Base-by-base conservation (phyloP, 2,329 filamentous ascomycete species). In the Hypoxylon sp. region DNA sequence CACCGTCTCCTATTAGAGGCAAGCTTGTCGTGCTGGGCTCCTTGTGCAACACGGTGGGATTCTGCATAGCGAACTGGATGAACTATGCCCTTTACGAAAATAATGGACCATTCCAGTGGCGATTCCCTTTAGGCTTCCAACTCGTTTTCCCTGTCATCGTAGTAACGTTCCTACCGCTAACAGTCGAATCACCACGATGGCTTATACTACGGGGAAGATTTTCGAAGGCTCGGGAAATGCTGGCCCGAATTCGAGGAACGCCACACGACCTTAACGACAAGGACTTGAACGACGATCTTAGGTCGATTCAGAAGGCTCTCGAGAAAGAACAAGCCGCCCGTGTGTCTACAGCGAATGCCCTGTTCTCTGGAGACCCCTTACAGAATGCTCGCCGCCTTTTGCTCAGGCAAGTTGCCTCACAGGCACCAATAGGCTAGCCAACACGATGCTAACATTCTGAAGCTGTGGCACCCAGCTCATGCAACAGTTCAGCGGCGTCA, bases 41-140 rank as follows among this genome's bases (percentile, higher is more conserved):
- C 11, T 37, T 68, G 8, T 66, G 62, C 51, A 67, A 64, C 33
- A 63, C 61, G 2, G 51, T 57, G 40, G 70, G 59, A 61, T 70
- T 70, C 40, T 68, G 60, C 55, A 6, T 63, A 71, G 77, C 74
- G 10, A 81, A 83, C 69, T 83, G 80, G 81, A 75, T 83, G 46
- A 82, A 76, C 50, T 82, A 79, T 51, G 81, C 77, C 5, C 68
- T 83, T n/a, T 82, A 80, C 2, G 79, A 78, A 61, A 78, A 80
- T 22, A 64, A 78, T 22, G 71, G 79, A 30, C 37, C 74, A 40
- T 64, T 81, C 53, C 75, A 81, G 63, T 84, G 83, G 82, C 75
- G 84, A 37, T 81, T 85, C 69, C 79, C 84, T 44, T 72, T 85
- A 1, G 83, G 82, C 1, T 80, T 85, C 67, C 83, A 85, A 68